Evolutionary conservation across 352 stramenopile species (phyloP).

Genomic region (Elongisporangium prolatum): DNA sequence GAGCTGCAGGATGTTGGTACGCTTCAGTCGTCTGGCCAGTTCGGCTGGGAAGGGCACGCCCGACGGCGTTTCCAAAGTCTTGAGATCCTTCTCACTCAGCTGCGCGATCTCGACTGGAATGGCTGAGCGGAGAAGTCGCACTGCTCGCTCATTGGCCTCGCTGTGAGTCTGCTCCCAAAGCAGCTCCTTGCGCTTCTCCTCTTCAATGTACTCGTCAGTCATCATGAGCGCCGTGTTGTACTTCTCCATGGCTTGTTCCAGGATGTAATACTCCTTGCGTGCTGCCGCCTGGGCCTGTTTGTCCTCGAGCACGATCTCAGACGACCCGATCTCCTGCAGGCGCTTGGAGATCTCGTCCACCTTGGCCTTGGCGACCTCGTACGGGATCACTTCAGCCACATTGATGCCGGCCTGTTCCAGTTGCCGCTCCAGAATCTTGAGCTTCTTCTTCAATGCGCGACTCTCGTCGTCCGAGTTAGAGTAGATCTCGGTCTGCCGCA

Average conservation of each 20-base stretch:
- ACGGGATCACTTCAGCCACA: conserved; percentile 87
- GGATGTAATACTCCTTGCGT: conserved; percentile 81
- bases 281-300: conserved; percentile 39
- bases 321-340: conserved; percentile 81
- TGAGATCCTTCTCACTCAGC: conserved; percentile 75
- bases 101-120: conserved; percentile 80
- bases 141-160: conserved; percentile 39
- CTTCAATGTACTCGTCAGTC: conserved; percentile 86
- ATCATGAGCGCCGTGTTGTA: conserved; percentile 88
- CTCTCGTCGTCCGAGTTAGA: conserved; percentile 34
- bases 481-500: conserved; percentile 35
- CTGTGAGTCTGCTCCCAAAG: conserved; percentile 71
- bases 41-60: conserved; percentile 53
- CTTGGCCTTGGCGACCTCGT: conserved; percentile 73
- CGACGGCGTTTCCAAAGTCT: conserved; percentile 44
- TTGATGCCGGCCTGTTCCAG: conserved; percentile 72
- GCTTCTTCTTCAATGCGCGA: conserved; percentile 50
- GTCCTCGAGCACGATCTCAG: conserved; percentile 50
- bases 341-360: conserved; percentile 73
- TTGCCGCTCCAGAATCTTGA: conserved; percentile 70
- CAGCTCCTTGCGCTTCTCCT: conserved; percentile 56
- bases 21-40: conserved; percentile 83
- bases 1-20: conserved; percentile 84
- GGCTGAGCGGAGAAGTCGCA: conserved; percentile 56
- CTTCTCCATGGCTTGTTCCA: conserved; percentile 90